A percentile compares a stretch with the other conserved stretches of the same genome.
Evolutionary conservation across 768 basidiomycete species (phyloP).

Genomic region (Agaricus subrufescens): DNA sequence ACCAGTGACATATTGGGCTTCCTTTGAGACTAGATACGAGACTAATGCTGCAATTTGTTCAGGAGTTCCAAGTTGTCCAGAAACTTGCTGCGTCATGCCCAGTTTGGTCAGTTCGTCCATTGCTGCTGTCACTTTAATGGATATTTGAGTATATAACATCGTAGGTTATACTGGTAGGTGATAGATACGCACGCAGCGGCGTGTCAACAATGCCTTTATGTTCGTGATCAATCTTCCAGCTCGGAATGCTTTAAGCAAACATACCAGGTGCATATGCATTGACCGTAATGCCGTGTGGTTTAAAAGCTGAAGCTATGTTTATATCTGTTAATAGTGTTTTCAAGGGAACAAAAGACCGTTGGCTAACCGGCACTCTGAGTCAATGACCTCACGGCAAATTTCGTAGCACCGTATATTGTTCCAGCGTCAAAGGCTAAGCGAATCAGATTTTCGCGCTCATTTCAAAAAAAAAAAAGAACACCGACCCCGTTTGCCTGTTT

Average conservation of each 20-base stretch:
- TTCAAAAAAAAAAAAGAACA: neutral
- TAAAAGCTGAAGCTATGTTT: constrained; percentile 29
- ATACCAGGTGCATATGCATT: constrained; percentile 37
- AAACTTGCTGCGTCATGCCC: no score
- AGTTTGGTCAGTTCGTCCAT: no score
- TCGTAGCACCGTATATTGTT: constrained; percentile 25
- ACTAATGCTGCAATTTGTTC: constrained; percentile 16
- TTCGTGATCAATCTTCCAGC: no score
- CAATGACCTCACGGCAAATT: constrained; percentile 35
- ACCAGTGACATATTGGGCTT: constrained; percentile 17
- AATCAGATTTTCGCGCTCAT: no score
- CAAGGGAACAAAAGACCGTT: neutral
- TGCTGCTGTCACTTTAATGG: neutral
- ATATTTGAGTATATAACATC: no score
- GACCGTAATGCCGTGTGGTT: constrained; percentile 32
- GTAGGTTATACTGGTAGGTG: no score
- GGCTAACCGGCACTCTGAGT: constrained; percentile 32
- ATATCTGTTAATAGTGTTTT: neutral
- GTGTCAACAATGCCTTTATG: no score
- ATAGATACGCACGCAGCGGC: no score
- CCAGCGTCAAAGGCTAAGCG: no score
- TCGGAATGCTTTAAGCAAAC: neutral
- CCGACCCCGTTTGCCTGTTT: constrained; percentile 24
- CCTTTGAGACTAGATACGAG: constrained; percentile 17
- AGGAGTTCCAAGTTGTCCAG: neutral